These are phyloP conservation scores for Hyphodiscus hymeniophilus DNA, from an alignment of 495 filamentous ascomycete genomes.

Conservation along the genomic window DNA sequence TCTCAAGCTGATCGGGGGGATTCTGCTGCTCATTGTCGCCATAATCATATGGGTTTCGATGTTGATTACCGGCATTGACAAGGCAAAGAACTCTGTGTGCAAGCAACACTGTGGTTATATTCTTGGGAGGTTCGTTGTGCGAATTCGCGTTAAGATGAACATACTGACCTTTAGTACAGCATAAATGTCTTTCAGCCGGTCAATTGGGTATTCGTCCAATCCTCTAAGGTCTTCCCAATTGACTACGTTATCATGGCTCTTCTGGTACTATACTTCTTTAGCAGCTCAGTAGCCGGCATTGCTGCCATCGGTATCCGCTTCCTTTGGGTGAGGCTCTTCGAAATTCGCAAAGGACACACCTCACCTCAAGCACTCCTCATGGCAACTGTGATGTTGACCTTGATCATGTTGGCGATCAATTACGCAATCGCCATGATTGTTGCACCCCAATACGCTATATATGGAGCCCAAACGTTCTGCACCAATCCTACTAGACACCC, in stretches of 20 bases:
- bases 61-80: slow-evolving; percentile 93
- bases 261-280: slow-evolving; percentile 78
- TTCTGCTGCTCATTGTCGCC: slow-evolving; percentile 62
- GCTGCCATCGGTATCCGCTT: slow-evolving; percentile 86
- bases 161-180: slow-evolving; percentile 25
- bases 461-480: slow-evolving; percentile 92
- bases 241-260: slow-evolving; percentile 85
- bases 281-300: slow-evolving; percentile 75
- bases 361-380: slow-evolving; percentile 88
- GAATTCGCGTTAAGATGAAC: neutral
- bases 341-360: slow-evolving; percentile 79
- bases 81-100: slow-evolving; percentile 90
- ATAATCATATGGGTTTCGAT: slow-evolving; percentile 80
- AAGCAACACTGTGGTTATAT: slow-evolving; percentile 88
- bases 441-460: slow-evolving; percentile 90
- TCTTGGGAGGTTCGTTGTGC: slow-evolving; percentile 43
- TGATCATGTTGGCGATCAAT: slow-evolving; percentile 83
- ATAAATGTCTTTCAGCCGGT: slow-evolving; percentile 91
- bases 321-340: slow-evolving; percentile 87
- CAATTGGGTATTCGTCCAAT: slow-evolving; percentile 81
- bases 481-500: slow-evolving; percentile 48
- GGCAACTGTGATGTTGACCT: slow-evolving; percentile 80
- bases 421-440: slow-evolving; percentile 87
- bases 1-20: slow-evolving; percentile 76
- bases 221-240: slow-evolving; percentile 78